Evolutionary conservation across 805 yeast genomes (phyloP), one percentile per base, ranked within the genome.

Genomic region (Candida pseudofarinosa): DNA sequence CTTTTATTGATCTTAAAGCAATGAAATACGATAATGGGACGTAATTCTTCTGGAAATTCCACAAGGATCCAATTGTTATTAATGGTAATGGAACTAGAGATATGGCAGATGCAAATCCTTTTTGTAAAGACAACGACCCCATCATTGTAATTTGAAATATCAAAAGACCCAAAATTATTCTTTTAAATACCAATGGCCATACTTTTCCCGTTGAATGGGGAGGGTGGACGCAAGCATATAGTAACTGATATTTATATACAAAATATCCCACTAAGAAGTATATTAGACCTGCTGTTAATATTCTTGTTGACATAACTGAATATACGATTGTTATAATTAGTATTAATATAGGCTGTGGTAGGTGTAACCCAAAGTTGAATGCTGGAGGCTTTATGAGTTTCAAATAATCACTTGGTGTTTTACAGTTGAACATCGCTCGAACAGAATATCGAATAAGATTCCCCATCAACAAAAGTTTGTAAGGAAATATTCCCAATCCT

Each of bases 141-240:
- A 91, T 88, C 87, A 90, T 89, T 10, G 96, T 88, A 45, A 91
- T 65, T 58, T 93, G 99, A 61, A 91, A 89, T 13, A 91, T 70
- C 28, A 86, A 63, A 19, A 91, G 64, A 0, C 98, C 98, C 44
- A 88, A 58, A 42, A 86, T 79, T 1, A 90, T 80, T 51, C 99
- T 74, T 53, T 96, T 74, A 56, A 86, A 85, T 2, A 91, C 82
- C 38, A 89, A 69, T 0, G 97, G 96, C 98, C 97, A 91, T 1
- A 91, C 95, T 58, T 85, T 86, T 1, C 98, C 99, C 0, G 97
- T 93, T 0, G 97, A 89, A 64, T 93, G 98, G 32, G 95, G 97
- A 7, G 95, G 90, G 61, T 93, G 98, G 26, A 88, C 89, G 69
- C 93, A 84, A 0, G 96, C 85, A 60, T 88, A 91, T 50, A 93